A percentile compares a stretch with the other conserved stretches of the same genome.
Conservation (phyloP, 257 asterid species). For the Fraxinus cuspidata region DNA sequence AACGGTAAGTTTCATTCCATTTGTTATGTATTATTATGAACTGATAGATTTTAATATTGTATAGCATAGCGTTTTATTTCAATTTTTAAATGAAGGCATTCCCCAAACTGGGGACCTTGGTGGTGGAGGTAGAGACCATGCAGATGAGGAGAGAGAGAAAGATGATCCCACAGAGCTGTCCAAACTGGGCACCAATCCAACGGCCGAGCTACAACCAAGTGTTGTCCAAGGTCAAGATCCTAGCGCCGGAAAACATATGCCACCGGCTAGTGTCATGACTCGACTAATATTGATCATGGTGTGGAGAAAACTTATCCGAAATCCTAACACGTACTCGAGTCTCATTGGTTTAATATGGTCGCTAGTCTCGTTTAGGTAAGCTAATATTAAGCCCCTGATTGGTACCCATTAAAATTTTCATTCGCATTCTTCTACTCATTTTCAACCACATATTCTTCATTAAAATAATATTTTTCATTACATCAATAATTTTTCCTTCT, state of each 20-base stretch:
- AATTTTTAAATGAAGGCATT: constrained; percentile 21
- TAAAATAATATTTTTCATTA: no score
- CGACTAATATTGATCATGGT: constrained; percentile 59
- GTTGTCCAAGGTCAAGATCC: constrained; percentile 26
- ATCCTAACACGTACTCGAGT: constrained; percentile 37
- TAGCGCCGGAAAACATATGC: constrained; percentile 43
- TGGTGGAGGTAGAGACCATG: constrained; percentile 41
- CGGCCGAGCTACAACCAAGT: constrained; percentile 41
- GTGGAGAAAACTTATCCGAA: constrained; percentile 56
- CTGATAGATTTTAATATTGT: neutral
- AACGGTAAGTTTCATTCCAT: constrained; percentile 31
- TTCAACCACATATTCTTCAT: no score
- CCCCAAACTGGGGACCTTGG: constrained; percentile 48
- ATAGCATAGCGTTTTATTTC: neutral
- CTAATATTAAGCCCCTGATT: no score
- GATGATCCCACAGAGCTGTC: constrained; percentile 43
- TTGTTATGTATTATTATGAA: neutral
- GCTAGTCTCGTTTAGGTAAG: constrained; percentile 27
- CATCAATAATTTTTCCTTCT: no score
- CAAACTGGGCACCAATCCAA: constrained; percentile 40
- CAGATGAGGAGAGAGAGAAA: constrained; percentile 48
- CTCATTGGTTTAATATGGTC: constrained; percentile 37
- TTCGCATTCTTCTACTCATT: no score
- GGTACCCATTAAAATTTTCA: no score
- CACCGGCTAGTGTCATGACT: constrained; percentile 64